Conservation (phyloP, 2,329 filamentous ascomycete species). For the Pseudocercospora crystallina region DNA sequence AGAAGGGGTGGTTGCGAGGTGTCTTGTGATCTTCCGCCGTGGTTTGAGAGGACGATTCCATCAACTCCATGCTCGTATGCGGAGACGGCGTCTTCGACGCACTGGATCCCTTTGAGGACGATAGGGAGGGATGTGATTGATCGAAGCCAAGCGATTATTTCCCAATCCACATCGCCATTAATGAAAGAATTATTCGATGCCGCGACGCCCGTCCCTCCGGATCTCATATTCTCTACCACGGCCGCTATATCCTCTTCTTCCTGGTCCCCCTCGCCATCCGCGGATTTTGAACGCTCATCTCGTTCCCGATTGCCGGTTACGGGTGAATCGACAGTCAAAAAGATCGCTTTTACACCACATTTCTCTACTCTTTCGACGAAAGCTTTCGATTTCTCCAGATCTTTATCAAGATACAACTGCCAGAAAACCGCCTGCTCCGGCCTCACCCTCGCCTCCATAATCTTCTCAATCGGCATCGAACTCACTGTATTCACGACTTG, state of each 20-base stretch:
- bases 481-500: conserved; percentile 32
- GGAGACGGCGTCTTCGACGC: conserved; percentile 41
- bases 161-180: conserved; percentile 28
- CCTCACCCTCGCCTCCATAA: conserved; percentile 26
- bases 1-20: conserved; percentile 55
- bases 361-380: conserved; percentile 50
- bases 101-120: conserved; percentile 41
- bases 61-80: conserved; percentile 44
- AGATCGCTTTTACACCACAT: conserved; percentile 53
- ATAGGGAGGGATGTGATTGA: conserved; percentile 33
- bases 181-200: conserved; percentile 28
- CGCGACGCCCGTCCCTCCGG: conserved; percentile 21
- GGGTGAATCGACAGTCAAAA: conserved; percentile 60
- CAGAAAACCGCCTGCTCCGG: conserved; percentile 48
- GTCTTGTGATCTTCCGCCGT: conserved; percentile 53
- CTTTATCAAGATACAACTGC: conserved; percentile 61
- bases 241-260: conserved; percentile 24
- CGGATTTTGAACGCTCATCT: conserved; percentile 45
- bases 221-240: conserved; percentile 21
- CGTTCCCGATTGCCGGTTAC: conserved; percentile 56
- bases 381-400: conserved; percentile 50
- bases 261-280: neutral
- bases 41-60: conserved; percentile 47
- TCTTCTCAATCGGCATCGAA: conserved; percentile 30
- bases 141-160: conserved; percentile 25